Evolutionary conservation across 257 asterid species (phyloP).

Genomic region (Solanum piurae): DNA sequence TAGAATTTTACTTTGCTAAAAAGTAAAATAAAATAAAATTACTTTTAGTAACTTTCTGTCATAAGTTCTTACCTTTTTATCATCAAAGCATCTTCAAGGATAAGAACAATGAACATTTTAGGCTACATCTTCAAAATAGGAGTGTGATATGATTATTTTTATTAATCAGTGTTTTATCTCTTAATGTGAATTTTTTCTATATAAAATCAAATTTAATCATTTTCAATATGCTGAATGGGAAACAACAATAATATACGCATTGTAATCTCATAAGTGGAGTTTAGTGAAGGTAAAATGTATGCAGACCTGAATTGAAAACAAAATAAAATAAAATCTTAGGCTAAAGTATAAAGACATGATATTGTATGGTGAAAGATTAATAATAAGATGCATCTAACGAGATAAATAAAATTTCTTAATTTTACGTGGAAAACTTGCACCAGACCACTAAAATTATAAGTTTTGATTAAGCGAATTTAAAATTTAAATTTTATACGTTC

Average conservation of each 20-base stretch:
- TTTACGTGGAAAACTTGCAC: neutral
- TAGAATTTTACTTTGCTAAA: neutral
- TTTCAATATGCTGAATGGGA: too few relatives aligned
- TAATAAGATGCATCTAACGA: too few relatives aligned
- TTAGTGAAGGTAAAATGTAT: too few relatives aligned
- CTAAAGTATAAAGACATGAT: neutral
- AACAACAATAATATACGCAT: too few relatives aligned
- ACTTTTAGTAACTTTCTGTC: neutral
- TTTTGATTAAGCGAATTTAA: neutral
- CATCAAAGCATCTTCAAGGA: neutral
- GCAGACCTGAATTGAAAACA: too few relatives aligned
- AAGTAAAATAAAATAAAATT: neutral
- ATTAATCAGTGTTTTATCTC: too few relatives aligned
- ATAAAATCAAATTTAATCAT: too few relatives aligned
- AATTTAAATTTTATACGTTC: neutral
- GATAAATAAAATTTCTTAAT: neutral
- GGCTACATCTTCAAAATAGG: neutral
- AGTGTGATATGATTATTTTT: too few relatives aligned
- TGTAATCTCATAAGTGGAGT: neutral
- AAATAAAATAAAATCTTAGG: too few relatives aligned
- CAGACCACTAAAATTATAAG: neutral
- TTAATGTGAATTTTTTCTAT: neutral
- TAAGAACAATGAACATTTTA: neutral
- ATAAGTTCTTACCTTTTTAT: neutral
- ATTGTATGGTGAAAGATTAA: neutral